Percentiles rank a stretch among this genome's conserved stretches.
Conservation (phyloP, 2,329 filamentous ascomycete species). For the Talaromyces sp. region DNA sequence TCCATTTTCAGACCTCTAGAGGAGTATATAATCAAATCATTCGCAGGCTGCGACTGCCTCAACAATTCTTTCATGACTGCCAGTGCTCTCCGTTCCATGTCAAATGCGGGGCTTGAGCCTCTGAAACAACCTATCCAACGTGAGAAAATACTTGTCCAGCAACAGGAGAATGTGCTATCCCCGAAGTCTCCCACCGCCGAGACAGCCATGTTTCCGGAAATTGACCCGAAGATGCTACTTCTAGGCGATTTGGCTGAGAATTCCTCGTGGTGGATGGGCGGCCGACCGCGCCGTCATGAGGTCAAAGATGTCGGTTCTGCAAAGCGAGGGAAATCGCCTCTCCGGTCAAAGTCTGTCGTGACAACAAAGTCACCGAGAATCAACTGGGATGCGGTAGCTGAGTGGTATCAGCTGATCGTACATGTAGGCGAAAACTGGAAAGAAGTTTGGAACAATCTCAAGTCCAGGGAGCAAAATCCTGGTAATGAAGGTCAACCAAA, state of each 20-base stretch:
- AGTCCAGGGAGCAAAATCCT: constrained; percentile 41
- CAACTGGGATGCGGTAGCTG: constrained; percentile 68
- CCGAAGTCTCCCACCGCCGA: constrained; percentile 6
- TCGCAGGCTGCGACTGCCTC: constrained; percentile 68
- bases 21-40: constrained; percentile 69
- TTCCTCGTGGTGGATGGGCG: constrained; percentile 76
- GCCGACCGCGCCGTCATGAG: constrained; percentile 43
- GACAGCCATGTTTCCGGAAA: constrained; percentile 40
- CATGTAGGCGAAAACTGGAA: constrained; percentile 69
- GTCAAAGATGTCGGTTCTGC: constrained; percentile 25
- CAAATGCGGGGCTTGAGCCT: not conserved
- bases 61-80: constrained; percentile 70
- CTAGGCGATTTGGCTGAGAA: constrained; percentile 78
- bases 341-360: constrained; percentile 44
- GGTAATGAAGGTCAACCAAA: constrained; percentile 26
- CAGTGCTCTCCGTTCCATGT: constrained; percentile 42
- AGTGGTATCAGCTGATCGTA: constrained; percentile 72
- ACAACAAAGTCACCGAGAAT: constrained; percentile 65
- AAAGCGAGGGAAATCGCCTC: constrained; percentile 36
- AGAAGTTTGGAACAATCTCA: constrained; percentile 48
- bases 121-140: not conserved
- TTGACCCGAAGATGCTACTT: constrained; percentile 73
- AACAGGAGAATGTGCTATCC: not conserved
- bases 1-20: constrained; percentile 73
- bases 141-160: not conserved